Conservation (phyloP, 2,329 filamentous ascomycete genomes). For the Phyllosticta citriasiana region DNA sequence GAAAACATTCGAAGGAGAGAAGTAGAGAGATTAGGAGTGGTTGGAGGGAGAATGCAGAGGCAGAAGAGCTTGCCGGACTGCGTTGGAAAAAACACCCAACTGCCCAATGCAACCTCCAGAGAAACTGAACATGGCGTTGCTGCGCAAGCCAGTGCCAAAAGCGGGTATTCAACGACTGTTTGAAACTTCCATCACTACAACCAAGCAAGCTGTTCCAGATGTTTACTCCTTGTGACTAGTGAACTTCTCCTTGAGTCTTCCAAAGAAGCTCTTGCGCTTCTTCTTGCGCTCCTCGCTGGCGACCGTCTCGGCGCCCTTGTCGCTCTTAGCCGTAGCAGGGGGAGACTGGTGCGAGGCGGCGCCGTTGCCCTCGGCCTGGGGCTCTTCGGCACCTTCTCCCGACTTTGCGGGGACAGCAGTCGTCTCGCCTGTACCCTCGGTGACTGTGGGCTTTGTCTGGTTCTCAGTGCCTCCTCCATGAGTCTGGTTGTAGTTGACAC, state of each 20-base stretch:
- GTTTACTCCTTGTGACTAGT: constrained; percentile 10
- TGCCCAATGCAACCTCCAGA: neutral
- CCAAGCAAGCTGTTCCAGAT: neutral
- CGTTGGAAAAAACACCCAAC: no score
- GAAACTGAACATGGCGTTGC: neutral
- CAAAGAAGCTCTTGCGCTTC: constrained; percentile 39
- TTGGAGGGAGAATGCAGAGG: neutral
- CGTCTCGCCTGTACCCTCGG: constrained; percentile 29
- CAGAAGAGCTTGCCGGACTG: neutral
- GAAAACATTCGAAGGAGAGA: neutral
- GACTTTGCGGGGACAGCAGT: constrained; percentile 18
- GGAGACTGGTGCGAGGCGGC: neutral
- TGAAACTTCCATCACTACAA: neutral
- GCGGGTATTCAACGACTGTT: neutral
- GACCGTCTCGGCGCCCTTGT: constrained; percentile 16
- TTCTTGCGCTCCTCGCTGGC: constrained; percentile 27
- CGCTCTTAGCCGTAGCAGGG: constrained; percentile 13
- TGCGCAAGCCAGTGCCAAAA: neutral
- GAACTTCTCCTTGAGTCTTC: constrained; percentile 41
- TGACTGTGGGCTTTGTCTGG: constrained; percentile 31
- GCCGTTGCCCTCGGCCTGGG: neutral
- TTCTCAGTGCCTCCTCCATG: constrained; percentile 10
- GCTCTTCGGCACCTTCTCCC: neutral
- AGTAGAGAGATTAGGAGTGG: neutral
- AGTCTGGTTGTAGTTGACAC: neutral